These are phyloP conservation scores for Lepidium sativum DNA, from an alignment of 345 rosid genomes.

Conservation along the genomic window DNA sequence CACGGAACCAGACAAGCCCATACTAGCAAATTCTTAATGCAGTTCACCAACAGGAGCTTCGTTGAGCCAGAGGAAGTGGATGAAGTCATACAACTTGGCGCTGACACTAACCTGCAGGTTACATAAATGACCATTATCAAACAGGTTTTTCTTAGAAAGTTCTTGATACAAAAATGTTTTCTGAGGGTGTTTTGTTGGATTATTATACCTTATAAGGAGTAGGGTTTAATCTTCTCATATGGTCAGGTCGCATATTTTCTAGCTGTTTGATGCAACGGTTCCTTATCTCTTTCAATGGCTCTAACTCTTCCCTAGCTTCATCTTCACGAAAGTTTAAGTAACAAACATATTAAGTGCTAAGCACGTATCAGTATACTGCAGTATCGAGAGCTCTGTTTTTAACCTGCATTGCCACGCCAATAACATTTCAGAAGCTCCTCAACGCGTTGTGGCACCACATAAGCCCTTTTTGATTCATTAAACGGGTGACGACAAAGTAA, in stretches of 20 bases:
- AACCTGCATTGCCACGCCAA: slow-evolving; percentile 87
- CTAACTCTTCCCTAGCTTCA: slow-evolving; percentile 58
- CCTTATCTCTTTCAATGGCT: slow-evolving; percentile 56
- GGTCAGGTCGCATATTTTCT: slow-evolving; percentile 83
- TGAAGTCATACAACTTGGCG: slow-evolving; percentile 78
- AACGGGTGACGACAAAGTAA: slow-evolving; percentile 96
- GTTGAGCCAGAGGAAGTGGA: slow-evolving; percentile 92
- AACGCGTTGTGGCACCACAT: slow-evolving; percentile 83
- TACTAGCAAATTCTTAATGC: slow-evolving; percentile 26
- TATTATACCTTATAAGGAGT: slow-evolving; percentile 79
- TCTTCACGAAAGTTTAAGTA: slow-evolving; percentile 27
- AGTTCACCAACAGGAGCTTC: slow-evolving; percentile 98
- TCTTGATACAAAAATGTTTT: not conserved
- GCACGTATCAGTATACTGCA: not conserved
- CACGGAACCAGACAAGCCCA: not conserved
- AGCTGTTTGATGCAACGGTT: slow-evolving; percentile 77
- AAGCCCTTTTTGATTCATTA: slow-evolving; percentile 90
- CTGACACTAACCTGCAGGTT: slow-evolving; percentile 78
- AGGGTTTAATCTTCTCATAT: slow-evolving; percentile 87
- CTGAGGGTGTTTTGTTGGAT: not conserved
- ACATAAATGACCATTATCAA: not conserved
- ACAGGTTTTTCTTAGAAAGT: not conserved
- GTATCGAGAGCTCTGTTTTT: not conserved
- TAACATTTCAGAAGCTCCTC: slow-evolving; percentile 90
- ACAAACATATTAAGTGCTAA: not conserved